phyloP scores from a whole-genome alignment of 169 alveolate genomes.

The Babesia bigemina region DNA sequence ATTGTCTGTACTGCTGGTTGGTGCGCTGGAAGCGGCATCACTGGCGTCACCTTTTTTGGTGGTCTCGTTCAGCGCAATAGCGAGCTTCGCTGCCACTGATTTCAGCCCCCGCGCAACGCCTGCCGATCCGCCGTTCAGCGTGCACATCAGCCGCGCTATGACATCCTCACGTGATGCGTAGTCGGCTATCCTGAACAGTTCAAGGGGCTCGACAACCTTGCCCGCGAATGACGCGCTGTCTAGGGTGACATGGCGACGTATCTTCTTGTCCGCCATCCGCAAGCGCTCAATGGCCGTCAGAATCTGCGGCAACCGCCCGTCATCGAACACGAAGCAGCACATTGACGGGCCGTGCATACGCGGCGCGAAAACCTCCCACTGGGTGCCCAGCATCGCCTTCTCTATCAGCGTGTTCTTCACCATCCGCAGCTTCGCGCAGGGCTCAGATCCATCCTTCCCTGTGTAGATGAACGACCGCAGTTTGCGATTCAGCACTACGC shows the following conservation, averaged over 20 bases:
- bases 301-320: constrained; percentile 40
- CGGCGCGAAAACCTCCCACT: constrained; percentile 43
- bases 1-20: too few relatives aligned
- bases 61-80: constrained; percentile 36
- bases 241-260: constrained; percentile 41
- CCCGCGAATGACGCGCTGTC: constrained; percentile 37
- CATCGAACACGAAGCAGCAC: constrained; percentile 56
- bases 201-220: constrained; percentile 23
- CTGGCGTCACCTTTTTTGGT: not conserved
- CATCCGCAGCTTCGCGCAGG: constrained; percentile 39
- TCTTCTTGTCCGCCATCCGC: constrained; percentile 39
- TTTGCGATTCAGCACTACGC: constrained; percentile 18
- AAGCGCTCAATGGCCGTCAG: constrained; percentile 33
- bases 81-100: constrained; percentile 25
- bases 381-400: constrained; percentile 48
- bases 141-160: constrained; percentile 19
- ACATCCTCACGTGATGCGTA: constrained; percentile 24
- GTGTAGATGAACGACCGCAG: constrained; percentile 4
- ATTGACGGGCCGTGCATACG: constrained; percentile 42
- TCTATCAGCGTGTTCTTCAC: constrained; percentile 57
- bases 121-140: constrained; percentile 12
- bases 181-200: constrained; percentile 12
- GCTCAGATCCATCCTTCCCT: constrained; percentile 43
- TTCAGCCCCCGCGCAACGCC: constrained; percentile 24
- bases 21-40: too few relatives aligned